Evolutionary conservation across 148 eudicot species (phyloP), one percentile per base, ranked within the genome.

Genomic region (Nyssa sinensis): DNA sequence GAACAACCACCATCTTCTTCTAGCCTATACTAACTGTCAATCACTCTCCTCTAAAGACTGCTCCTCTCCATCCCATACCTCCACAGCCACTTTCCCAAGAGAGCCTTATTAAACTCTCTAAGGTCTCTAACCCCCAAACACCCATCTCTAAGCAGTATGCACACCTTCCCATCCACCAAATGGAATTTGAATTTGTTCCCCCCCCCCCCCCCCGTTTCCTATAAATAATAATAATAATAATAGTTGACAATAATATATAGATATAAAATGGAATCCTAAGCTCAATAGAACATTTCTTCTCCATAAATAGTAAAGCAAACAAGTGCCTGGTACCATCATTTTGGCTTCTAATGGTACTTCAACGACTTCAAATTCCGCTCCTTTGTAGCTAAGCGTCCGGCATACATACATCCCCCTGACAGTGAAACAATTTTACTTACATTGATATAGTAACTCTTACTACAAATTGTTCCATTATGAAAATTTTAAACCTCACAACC

Each of bases 381-480:
- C 99, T 84, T 89, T 81, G 67, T 95, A 95, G 85, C 99, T 95
- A 76, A 95, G 88, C 14, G 98, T 95, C 61, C 99, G 97, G 75
- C 99, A 95, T 60, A 95, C 89, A 78, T 90, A 95, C 99, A 95
- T 93, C 51, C 99, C 99, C 89, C 99, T 95, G 87, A 53, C 81
- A 73, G 29, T 35, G 25, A 73, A 67, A 69, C 1, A 70, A 28
- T 35, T 39, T 29, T 27, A 69, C 21, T 63, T 64, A 51, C 19
- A 64, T 66, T 74, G 72, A 34, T 69, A 62, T 10, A 67, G 32
- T 61, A 71, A 32, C 27, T 58, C 17, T 29, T 41, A 47, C 47
- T 31, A 53, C 3, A 72, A 39, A 73, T 31, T 49, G 61, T 14
- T 19, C 66, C 44, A 24, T 60, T n/a, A 59, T 33, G 27, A 44